These are phyloP conservation scores for Daldinia eschscholtzii DNA, from an alignment of 2,329 filamentous ascomycete genomes.

Conservation along the genomic window DNA sequence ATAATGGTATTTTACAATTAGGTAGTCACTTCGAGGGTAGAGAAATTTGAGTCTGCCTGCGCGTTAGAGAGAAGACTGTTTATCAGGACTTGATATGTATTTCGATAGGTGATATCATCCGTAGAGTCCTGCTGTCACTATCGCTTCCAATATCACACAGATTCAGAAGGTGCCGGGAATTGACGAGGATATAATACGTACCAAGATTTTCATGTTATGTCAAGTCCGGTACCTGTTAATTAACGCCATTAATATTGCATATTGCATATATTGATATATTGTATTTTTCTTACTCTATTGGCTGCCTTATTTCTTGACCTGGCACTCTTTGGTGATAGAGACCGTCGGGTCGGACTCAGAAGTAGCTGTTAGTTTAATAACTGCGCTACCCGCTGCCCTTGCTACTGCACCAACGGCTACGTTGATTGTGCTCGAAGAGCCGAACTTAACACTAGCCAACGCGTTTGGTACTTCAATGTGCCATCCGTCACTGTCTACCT, in stretches of 20 bases:
- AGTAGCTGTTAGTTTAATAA: conserved; percentile 59
- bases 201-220: no score
- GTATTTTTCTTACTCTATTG: neutral
- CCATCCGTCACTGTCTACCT: conserved; percentile 62
- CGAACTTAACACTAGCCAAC: conserved; percentile 58
- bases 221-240: no score
- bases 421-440: conserved; percentile 54
- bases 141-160: neutral
- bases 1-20: neutral
- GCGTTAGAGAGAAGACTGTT: neutral
- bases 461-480: conserved; percentile 58
- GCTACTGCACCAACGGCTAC: conserved; percentile 58
- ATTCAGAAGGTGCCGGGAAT: neutral
- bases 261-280: no score
- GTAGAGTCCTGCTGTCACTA: no score
- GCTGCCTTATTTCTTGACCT: conserved; percentile 49
- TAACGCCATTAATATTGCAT: no score
- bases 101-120: no score
- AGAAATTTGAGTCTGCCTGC: neutral
- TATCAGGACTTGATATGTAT: no score
- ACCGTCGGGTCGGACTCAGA: conserved; percentile 59
- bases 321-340: conserved; percentile 51
- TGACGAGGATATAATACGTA: neutral
- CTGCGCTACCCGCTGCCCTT: conserved; percentile 53
- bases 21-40: neutral